Percentiles rank a stretch among this genome's conserved stretches.
phyloP scores from a whole-genome alignment of 345 rosid species.

The Kernera saxatilis region DNA sequence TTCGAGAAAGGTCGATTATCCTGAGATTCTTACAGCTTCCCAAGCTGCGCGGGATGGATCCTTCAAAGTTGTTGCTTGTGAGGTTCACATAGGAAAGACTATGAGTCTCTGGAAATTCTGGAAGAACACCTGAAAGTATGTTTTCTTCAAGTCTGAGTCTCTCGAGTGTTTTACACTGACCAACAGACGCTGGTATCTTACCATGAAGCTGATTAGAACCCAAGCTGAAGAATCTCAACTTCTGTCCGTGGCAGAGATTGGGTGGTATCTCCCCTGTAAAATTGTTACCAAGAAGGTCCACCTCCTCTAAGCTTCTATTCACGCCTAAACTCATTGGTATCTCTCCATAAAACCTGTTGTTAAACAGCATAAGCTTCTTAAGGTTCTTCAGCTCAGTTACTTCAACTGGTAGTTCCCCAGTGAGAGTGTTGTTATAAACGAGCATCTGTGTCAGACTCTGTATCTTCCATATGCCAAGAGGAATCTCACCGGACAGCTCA shows the following conservation, averaged over 20 bases:
- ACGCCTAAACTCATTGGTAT: constrained; percentile 62
- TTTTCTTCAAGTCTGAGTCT: constrained; percentile 53
- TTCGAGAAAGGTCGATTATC: constrained; percentile 49
- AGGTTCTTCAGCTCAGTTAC: constrained; percentile 55
- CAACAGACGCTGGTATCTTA: constrained; percentile 48
- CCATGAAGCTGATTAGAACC: constrained; percentile 65
- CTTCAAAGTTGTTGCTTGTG: constrained; percentile 47
- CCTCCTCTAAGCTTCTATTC: constrained; percentile 52
- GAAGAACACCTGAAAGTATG: constrained; percentile 50
- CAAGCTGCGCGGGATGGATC: constrained; percentile 56
- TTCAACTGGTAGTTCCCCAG: constrained; percentile 59
- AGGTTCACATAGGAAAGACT: constrained; percentile 44
- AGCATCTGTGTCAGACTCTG: constrained; percentile 42
- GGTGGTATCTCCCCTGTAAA: constrained; percentile 70
- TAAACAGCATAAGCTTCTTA: constrained; percentile 42
- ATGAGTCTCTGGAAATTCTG: constrained; percentile 40
- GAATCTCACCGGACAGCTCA: constrained; percentile 60
- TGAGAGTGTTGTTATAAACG: constrained; percentile 54
- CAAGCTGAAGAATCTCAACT: constrained; percentile 39
- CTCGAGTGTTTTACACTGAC: constrained; percentile 51
- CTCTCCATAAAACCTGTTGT: constrained; percentile 52
- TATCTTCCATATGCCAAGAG: constrained; percentile 61
- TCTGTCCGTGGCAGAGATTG: constrained; percentile 56
- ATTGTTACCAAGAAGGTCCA: constrained; percentile 55
- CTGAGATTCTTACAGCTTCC: constrained; percentile 43